These are phyloP conservation scores for Phytophthora aleatoria DNA, from an alignment of 352 stramenopile species.

Conservation along the genomic window DNA sequence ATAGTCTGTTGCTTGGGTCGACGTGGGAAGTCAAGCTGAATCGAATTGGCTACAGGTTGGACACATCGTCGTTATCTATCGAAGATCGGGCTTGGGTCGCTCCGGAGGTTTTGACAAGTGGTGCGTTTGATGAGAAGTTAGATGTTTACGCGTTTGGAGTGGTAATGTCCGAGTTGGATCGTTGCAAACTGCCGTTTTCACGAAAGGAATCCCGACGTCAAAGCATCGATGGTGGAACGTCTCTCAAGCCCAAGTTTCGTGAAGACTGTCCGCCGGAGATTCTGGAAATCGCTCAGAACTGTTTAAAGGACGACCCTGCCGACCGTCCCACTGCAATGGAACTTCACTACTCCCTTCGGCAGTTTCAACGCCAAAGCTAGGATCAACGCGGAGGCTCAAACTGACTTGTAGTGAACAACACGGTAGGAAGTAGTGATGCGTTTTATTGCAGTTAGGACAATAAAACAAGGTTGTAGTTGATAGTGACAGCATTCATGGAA, in stretches of 20 bases:
- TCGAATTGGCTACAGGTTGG: conserved; percentile 54
- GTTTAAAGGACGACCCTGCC: conserved; percentile 46
- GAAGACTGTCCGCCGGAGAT: conserved; percentile 53
- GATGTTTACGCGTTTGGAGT: conserved; percentile 80
- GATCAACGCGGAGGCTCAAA: conserved; percentile 6
- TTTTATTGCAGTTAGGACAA: conserved; percentile 1
- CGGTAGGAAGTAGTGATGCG: background rate
- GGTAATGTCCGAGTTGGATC: conserved; percentile 69
- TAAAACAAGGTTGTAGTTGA: background rate
- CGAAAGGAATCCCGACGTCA: conserved; percentile 21
- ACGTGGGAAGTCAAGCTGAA: conserved; percentile 62
- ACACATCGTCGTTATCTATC: conserved; percentile 32
- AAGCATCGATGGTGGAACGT: conserved; percentile 21
- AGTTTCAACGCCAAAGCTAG: conserved; percentile 29
- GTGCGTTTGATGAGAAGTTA: conserved; percentile 60
- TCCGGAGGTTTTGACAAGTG: conserved; percentile 63
- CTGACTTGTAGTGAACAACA: conserved; percentile 10
- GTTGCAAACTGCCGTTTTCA: conserved; percentile 46
- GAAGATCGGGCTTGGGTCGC: conserved; percentile 49
- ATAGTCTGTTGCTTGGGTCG: conserved; percentile 62
- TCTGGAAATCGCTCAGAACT: conserved; percentile 45
- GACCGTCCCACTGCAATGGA: conserved; percentile 63
- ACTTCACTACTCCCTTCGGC: conserved; percentile 61
- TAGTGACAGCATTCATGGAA: too few species aligned
- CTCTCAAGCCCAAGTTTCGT: conserved; percentile 44